phyloP scores from a whole-genome alignment of 352 stramenopile genomes.

The Phytophthora rubi region DNA sequence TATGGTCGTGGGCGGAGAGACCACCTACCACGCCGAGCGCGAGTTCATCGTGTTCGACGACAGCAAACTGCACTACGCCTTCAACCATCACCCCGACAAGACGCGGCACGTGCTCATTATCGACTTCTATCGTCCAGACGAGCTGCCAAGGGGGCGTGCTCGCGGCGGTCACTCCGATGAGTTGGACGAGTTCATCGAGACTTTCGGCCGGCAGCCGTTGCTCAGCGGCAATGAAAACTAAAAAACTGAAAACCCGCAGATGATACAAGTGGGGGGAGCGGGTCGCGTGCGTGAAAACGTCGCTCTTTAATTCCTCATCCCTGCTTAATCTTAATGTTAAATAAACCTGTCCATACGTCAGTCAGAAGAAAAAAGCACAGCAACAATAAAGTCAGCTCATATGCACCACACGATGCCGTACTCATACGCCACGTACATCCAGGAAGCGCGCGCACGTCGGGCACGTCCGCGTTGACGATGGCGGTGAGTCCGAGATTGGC shows the following conservation, averaged over 20 bases:
- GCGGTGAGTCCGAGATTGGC: conserved; percentile 95
- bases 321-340: conserved; percentile 92
- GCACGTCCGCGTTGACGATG: conserved; percentile 96
- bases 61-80: conserved; percentile 91
- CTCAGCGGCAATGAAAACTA: conserved; percentile 15
- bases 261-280: conserved; percentile 5
- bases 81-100: conserved; percentile 73
- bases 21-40: conserved; percentile 67
- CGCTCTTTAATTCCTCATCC: conserved; percentile 44
- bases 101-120: conserved; percentile 87
- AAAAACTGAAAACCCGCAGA: conserved; percentile 9
- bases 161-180: conserved; percentile 88
- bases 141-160: conserved; percentile 80
- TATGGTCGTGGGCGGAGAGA: conserved; percentile 82
- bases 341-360: conserved; percentile 71
- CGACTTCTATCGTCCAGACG: conserved; percentile 85
- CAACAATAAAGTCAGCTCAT: background rate
- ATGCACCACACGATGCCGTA: too few relatives aligned
- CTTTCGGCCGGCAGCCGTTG: conserved; percentile 69
- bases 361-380: background rate
- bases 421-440: conserved; percentile 75
- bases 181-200: conserved; percentile 90
- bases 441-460: conserved; percentile 90
- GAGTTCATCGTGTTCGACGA: conserved; percentile 92
- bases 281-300: conserved; percentile 13